Evolutionary conservation across 169 alveolate species (phyloP), one percentile per base, ranked within the genome.

Genomic region (Eimeria sp.): DNA sequence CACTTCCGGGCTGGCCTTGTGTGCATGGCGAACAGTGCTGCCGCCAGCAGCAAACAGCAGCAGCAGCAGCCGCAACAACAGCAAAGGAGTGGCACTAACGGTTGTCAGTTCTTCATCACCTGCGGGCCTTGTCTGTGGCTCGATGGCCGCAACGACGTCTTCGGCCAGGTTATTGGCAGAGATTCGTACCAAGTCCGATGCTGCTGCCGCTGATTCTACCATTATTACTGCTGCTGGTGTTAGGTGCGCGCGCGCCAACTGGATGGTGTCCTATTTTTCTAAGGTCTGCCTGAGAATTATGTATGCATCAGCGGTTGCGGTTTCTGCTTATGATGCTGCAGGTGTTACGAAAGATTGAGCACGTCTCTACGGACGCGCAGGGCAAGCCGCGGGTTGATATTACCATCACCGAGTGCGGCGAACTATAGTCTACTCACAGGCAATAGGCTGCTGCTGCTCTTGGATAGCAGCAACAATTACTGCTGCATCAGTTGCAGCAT

Each of bases 41-140:
- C 67, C 10, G 34, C 90, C 47, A 51, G 72, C 73, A 54, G 90
- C 67, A 82, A 54, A 27, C 67, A 47, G 70, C 90, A 82, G 54
- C 73, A 47, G 47, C 90, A 82, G 73, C 75, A 27, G 61, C 57
- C 40, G 61, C 84, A 75, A 51, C 87, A 76, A 65, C 82, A 72
- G 22, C 87, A 76, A 49, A 76, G 87, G 51, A 95, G 96, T 78
- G 97, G 98, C 30, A 87, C 97, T 57, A 97, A 96, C 73, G 99
- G 99, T 43, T 98, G 99, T 78, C 99, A 99, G 97, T 99, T 99
- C 98, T 98, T 99, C 97, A 98, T 99, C 87, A 99, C 99, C n/a
- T 98, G 99, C 72, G 98, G 97, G 94, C 96, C 98, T 93, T 98
- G 99, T 95, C 99, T 98, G 88, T 99, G 99, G 99, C 97, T 99